phyloP scores from a whole-genome alignment of 768 basidiomycete genomes.

The Termitomyces titanicus region DNA sequence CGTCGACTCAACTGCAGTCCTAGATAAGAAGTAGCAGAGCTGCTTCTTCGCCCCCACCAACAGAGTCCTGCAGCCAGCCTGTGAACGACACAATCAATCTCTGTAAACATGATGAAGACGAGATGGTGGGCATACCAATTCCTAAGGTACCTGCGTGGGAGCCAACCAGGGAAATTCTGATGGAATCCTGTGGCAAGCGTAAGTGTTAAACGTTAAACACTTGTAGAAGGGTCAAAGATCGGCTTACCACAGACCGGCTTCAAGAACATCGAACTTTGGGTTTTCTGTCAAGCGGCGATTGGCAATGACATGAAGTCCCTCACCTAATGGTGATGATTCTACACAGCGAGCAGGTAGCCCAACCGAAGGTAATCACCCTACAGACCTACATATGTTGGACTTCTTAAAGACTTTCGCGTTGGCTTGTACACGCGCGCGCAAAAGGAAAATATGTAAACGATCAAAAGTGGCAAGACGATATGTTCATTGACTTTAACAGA shows the following conservation, averaged over 20 bases:
- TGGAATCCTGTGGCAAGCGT: background rate
- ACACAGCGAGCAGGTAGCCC: background rate
- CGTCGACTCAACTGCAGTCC: slow-evolving; percentile 21
- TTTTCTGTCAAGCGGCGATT: slow-evolving; percentile 17
- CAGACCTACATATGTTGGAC: background rate
- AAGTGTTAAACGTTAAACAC: background rate
- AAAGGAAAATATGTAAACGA: background rate
- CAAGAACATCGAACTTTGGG: slow-evolving; percentile 11
- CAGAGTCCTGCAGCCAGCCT: slow-evolving; percentile 14
- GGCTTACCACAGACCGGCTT: slow-evolving; percentile 15
- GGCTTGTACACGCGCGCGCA: background rate
- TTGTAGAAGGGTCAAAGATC: background rate
- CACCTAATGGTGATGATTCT: slow-evolving; percentile 9
- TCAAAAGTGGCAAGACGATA: too few species aligned
- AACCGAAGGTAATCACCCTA: background rate
- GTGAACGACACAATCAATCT: background rate
- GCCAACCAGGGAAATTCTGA: slow-evolving; percentile 15
- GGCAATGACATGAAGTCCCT: slow-evolving; percentile 17
- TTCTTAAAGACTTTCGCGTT: background rate
- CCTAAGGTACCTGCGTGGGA: slow-evolving; percentile 23
- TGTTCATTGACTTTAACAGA: background rate
- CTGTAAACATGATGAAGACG: background rate
- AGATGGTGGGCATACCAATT: slow-evolving; percentile 18
- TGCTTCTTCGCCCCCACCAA: slow-evolving; percentile 22
- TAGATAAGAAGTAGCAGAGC: slow-evolving; percentile 29